phyloP scores from a whole-genome alignment of 768 basidiomycete species.

The Amanita phalloides region DNA sequence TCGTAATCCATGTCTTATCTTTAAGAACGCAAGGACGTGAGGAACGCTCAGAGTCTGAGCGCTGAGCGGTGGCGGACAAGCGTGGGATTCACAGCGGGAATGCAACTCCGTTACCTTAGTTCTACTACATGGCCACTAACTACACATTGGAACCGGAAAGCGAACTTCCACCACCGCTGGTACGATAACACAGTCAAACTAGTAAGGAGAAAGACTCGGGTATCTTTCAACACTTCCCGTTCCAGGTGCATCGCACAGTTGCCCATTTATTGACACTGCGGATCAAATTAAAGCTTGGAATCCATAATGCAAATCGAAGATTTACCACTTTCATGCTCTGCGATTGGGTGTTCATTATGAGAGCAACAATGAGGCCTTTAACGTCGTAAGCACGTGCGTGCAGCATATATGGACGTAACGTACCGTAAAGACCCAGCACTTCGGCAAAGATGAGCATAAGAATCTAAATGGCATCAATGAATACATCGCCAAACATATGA shows the following conservation, averaged over 20 bases:
- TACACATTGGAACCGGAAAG: background rate
- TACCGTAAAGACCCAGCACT: slow-evolving; percentile 87
- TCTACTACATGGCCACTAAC: background rate
- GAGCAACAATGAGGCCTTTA: slow-evolving; percentile 78
- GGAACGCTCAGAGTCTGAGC: no score
- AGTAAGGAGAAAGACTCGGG: background rate
- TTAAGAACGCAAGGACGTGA: background rate
- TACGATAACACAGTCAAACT: background rate
- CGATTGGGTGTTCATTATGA: slow-evolving; percentile 87
- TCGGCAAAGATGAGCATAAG: slow-evolving; percentile 97
- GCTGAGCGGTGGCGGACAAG: background rate
- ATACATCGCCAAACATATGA: background rate
- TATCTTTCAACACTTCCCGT: background rate
- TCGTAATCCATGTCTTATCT: slow-evolving; percentile 53
- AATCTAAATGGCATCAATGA: slow-evolving; percentile 38
- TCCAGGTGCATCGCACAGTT: background rate
- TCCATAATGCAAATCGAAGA: background rate
- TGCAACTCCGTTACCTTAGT: background rate
- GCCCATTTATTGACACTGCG: background rate
- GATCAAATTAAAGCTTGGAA: background rate
- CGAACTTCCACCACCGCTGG: background rate
- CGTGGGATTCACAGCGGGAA: background rate
- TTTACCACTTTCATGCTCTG: slow-evolving; percentile 21
- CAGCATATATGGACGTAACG: slow-evolving; percentile 4
- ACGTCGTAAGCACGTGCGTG: slow-evolving; percentile 6